Evolutionary conservation across 345 rosid species (phyloP), one percentile per base, ranked within the genome.

Genomic region (Diplotaxis tenuifolia): DNA sequence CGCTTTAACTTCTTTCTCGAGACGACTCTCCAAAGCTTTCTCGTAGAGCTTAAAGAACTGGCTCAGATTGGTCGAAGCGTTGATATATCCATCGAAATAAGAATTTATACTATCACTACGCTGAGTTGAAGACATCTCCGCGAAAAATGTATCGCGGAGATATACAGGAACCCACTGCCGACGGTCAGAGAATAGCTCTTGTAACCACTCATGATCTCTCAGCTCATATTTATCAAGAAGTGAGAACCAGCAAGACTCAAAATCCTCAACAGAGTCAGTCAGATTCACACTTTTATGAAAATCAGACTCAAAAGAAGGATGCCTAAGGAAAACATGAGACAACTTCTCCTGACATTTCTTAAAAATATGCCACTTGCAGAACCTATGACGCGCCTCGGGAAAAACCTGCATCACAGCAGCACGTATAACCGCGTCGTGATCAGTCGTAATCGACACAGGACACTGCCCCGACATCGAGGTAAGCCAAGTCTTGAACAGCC

Each of bases 401-500:
- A 85, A 79, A 60, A 87, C 89, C 75, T 82, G 88, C 64, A 68
- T 71, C 31, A 85, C 65, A 42, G 92, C 89, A 6, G 85, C 77
- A 22, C 84, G 78, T 74, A 87, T 82, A 31, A 82, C 82, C 0
- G 73, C 66, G 73, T 87, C 89, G n/a, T 77, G 86, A 67, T 87
- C 84, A 8, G 92, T 81, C 45, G 89, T 85, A 57, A 87, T 81
- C 6, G 92, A 87, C 42, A 76, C 73, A n/a, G 92, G 92, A 62
- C 75, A 83, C 31, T 75, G 78, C 62, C 21, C 65, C 25, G 87
- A 81, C 89, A 87, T 85, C 2, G 89, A 88, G 0, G 58, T 38
- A 31, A 85, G 85, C 89, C 87, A 87, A 7, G 86, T 85, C 22
- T 81, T 80, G 75, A 87, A 82, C 45, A 87, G 82, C 92, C 92